A percentile compares a stretch with the other conserved stretches of the same genome.
Evolutionary conservation across 768 basidiomycete species (phyloP).

Genomic region (Baorangia bicolor): DNA sequence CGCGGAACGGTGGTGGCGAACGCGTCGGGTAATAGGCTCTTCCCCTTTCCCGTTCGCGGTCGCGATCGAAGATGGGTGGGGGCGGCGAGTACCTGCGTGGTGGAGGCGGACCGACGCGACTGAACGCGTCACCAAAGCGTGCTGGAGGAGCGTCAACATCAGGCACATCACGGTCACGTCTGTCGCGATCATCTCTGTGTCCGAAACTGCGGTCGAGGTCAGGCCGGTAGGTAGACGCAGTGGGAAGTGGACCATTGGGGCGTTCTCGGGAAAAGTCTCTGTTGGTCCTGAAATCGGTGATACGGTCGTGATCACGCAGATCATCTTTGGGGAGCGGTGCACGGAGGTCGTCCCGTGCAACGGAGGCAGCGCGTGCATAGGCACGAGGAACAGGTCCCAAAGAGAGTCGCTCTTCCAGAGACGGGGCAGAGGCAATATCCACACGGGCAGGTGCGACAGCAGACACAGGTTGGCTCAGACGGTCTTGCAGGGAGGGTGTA

Average conservation of each 20-base stretch:
- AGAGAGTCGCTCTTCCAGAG: constrained; percentile 44
- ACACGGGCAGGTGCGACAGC: constrained; percentile 15
- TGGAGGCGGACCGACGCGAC: constrained; percentile 13
- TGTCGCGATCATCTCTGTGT: constrained; percentile 34
- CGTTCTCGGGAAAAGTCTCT: constrained; percentile 39
- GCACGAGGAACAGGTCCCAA: constrained; percentile 28
- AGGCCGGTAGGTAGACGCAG: constrained; percentile 36
- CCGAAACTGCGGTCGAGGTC: constrained; percentile 36
- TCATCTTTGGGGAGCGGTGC: constrained; percentile 31
- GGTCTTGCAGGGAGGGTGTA: constrained; percentile 38
- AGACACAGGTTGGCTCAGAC: constrained; percentile 33
- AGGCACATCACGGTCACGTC: constrained; percentile 39
- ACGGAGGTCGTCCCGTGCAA: constrained; percentile 36
- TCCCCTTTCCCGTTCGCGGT: constrained; percentile 26
- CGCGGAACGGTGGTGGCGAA: constrained; percentile 29
- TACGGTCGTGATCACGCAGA: constrained; percentile 28
- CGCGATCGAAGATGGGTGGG: constrained; percentile 38
- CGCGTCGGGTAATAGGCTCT: constrained; percentile 33
- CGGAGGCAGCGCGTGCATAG: constrained; percentile 25
- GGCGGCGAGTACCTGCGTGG: constrained; percentile 21
- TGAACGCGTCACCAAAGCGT: constrained; percentile 37
- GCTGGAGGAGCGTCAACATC: constrained; percentile 34
- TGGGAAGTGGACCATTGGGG: constrained; percentile 14
- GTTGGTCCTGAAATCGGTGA: constrained; percentile 23
- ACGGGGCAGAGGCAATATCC: constrained; percentile 31